phyloP scores from a whole-genome alignment of 1,284 basidiomycete genomes.

The Moniliella sp. region DNA sequence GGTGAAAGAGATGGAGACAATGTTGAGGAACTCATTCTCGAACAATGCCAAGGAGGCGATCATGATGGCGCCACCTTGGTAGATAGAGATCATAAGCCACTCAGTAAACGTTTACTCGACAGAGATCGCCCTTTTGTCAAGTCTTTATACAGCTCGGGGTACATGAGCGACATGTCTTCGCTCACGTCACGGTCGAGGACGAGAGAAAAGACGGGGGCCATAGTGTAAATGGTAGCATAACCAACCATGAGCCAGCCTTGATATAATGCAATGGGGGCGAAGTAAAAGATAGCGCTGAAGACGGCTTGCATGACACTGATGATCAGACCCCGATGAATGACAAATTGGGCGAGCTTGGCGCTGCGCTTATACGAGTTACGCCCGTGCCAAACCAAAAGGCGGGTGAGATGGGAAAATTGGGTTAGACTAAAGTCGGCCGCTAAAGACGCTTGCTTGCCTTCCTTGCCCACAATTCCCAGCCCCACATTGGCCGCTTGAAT shows the following conservation, averaged over 20 bases:
- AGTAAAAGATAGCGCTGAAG: slow-evolving; percentile 92
- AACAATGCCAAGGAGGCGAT: slow-evolving; percentile 84
- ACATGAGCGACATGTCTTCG: slow-evolving; percentile 78
- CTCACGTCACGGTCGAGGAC: slow-evolving; percentile 88
- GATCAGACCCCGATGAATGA: slow-evolving; percentile 81
- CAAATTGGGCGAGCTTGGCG: slow-evolving; percentile 90
- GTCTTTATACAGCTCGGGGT: slow-evolving; percentile 85
- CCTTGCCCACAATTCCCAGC: slow-evolving; percentile 92
- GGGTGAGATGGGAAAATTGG: slow-evolving; percentile 82
- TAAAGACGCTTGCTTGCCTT: slow-evolving; percentile 89
- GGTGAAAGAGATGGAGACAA: slow-evolving; percentile 92
- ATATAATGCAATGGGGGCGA: slow-evolving; percentile 90
- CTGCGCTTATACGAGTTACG: slow-evolving; percentile 93
- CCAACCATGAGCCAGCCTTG: slow-evolving; percentile 96
- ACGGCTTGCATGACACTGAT: slow-evolving; percentile 77
- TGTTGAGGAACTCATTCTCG: slow-evolving; percentile 91
- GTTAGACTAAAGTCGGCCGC: slow-evolving; percentile 94
- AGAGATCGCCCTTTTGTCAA: slow-evolving; percentile 40
- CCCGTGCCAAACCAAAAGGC: slow-evolving; percentile 85
- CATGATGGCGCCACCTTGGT: slow-evolving; percentile 98
- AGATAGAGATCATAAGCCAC: slow-evolving; percentile 90
- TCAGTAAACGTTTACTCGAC: slow-evolving; percentile 93
- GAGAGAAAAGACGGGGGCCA: slow-evolving; percentile 92
- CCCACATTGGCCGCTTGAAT: slow-evolving; percentile 85
- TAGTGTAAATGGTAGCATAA: slow-evolving; percentile 91